Percentiles rank a stretch among this genome's conserved stretches.
Evolutionary conservation across 257 asterid genomes (phyloP).

Genomic region (Solanum pinnatisectum): DNA sequence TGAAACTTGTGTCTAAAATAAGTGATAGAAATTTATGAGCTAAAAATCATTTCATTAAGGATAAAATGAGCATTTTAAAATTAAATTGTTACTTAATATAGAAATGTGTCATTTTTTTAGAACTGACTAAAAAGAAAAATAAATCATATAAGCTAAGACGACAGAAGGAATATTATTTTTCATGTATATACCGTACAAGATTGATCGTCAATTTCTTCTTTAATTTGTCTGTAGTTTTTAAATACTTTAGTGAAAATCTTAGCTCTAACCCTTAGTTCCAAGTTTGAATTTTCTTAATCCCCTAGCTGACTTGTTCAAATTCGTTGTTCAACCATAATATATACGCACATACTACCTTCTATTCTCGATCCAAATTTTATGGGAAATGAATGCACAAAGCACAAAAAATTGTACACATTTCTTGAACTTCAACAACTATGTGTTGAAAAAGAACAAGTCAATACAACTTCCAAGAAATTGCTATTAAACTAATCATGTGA

Average conservation of each 20-base stretch:
- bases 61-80: no score
- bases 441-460: not conserved
- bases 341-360: not conserved
- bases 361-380: not conserved
- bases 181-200: not conserved
- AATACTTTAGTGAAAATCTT: not conserved
- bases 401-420: not conserved
- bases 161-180: not conserved
- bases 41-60: no score
- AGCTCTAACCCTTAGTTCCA: not conserved
- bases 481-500: not conserved
- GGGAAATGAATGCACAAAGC: not conserved
- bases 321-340: not conserved
- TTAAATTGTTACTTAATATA: no score
- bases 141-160: no score
- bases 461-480: not conserved
- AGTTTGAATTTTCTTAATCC: not conserved
- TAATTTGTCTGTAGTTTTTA: not conserved
- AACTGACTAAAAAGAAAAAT: accelerated
- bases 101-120: no score
- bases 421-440: not conserved
- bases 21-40: no score
- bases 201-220: not conserved
- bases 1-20: no score
- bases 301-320: not conserved